Percentiles rank a stretch among this genome's conserved stretches.
Conservation (phyloP, 768 basidiomycete genomes). For the Favolaschia claudopus region DNA sequence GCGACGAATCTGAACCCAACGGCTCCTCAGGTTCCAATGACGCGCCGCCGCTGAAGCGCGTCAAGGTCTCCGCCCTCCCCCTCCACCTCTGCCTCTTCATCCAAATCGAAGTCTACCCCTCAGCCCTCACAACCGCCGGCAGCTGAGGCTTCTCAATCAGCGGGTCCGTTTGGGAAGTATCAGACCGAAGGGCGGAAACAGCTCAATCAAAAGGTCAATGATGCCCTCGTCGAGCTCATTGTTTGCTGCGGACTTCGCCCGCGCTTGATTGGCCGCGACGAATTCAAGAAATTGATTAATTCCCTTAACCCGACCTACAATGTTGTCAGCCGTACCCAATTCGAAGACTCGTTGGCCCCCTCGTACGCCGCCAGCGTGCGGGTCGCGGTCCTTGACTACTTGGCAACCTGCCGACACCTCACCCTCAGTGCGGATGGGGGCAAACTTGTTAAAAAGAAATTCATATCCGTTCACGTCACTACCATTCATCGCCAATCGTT, state of each 20-base stretch:
- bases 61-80: neutral
- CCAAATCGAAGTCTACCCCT: neutral
- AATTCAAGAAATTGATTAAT: slow-evolving; percentile 16
- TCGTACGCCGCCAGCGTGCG: slow-evolving; percentile 14
- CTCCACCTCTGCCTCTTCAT: neutral
- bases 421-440: slow-evolving; percentile 23
- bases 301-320: slow-evolving; percentile 9
- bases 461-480: slow-evolving; percentile 17
- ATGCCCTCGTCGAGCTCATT: slow-evolving; percentile 15
- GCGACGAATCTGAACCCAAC: too few species aligned
- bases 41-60: neutral
- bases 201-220: slow-evolving; percentile 1
- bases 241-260: slow-evolving; percentile 14
- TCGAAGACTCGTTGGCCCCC: slow-evolving; percentile 18
- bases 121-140: too few species aligned
- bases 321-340: neutral
- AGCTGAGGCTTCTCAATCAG: too few species aligned
- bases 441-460: slow-evolving; percentile 7
- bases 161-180: neutral
- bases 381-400: neutral
- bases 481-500: slow-evolving; percentile 8
- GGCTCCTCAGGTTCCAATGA: neutral
- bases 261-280: slow-evolving; percentile 3
- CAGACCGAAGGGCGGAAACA: slow-evolving; percentile 2
- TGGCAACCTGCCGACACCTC: slow-evolving; percentile 2